Evolutionary conservation across 1,139 yeast genomes (phyloP), one percentile per base, ranked within the genome.

Genomic region (Debaryomyces subglobosus): DNA sequence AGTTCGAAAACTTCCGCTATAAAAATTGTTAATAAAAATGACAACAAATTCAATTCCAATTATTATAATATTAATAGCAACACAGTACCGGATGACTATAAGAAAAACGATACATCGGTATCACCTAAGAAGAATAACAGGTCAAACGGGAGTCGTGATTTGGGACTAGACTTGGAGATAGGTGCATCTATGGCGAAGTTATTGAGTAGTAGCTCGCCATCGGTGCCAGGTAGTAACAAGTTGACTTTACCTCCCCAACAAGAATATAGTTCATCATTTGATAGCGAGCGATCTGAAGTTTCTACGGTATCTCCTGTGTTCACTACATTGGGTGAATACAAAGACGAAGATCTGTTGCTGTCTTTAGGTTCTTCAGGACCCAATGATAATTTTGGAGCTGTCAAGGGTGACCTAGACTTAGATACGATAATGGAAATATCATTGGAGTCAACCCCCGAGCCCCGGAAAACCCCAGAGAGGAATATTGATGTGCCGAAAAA

Each of bases 101-200:
- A 45, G 43, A 32, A 43, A 44, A 44, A 7, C 8, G 10, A 13
- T 20, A n/a, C 5, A 18, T 8, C 27, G 6, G 12, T n/a, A 20
- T 30, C 29, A 4, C 37, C 37, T n/a, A 18, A 23, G 48, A 45
- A 34, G 24, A 18, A 21, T 32, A 13, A 18, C 13, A 23, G 6
- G 18, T 45, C 51, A 2, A 38, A 10, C 24, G 34, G 40, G 7
- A 39, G 24, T 10, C 46, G 27, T 32, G 51, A 48, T 35, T 39
- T 49, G 13, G 68, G 67, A 42, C 60, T 72, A 47, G 79, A 73
- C 46, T 56, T 76, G 42, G 80, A 77, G 50, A 77, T 78, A 44
- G 79, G 74, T 29, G 71, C 68, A 15, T 71, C 76, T 39, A 70
- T 77, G 76, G 82, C 82, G 3, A 65, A 59, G 48, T 63, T 78